Base-by-base conservation (phyloP, 768 basidiomycete genomes). In the Lyophyllum decastes region DNA sequence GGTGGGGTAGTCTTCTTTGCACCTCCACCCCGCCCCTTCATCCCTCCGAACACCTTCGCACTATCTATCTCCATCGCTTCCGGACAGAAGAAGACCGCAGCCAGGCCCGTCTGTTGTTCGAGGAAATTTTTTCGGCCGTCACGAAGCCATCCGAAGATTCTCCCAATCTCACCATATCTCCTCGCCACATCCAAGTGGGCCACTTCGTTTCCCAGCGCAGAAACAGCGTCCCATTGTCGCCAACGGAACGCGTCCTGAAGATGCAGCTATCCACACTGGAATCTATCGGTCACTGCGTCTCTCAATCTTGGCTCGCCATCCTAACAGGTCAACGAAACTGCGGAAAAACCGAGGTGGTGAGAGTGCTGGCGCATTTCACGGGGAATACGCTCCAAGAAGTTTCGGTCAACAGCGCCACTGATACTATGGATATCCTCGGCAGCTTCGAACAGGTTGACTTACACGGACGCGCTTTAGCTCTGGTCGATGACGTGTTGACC, bases 381-480 rank as follows among this genome's bases (percentile, higher is more conserved):
- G 96, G 97, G 24, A 81, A 84, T 50, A 45, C 70, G 22, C 79
- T 98, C 1, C 78, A 78, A 21, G 92, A 94, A 69, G 81, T 97
- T 47, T 78, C 85, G 17, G 77, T 98, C 67, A 95, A 91, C 69
- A 88, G 82, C 57, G 88, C 92, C 7, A 94, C 92, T 2, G 97
- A 99, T 69, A 92, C 95, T 1, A 87, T 88, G 70, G 97, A 99
- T 72, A 87, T 99, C 33, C 75, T 99, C 44, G 97, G 97, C 33
- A 90, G 92, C 69, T 98, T 98, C 67, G 97, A 99, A 72, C 96
- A 98, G 73, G 85, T 89, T 25, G 90, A 94, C 68, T 53, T 68
- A 35, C 72, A 71, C n/a, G 73, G 76, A 34, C 79, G 78, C 17
- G 58, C 76, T 27, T 52, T 72, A 10, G 65, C 67, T 17, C 55